Conservation (phyloP, 495 filamentous ascomycete species). For the Talaromyces borbonicus region DNA sequence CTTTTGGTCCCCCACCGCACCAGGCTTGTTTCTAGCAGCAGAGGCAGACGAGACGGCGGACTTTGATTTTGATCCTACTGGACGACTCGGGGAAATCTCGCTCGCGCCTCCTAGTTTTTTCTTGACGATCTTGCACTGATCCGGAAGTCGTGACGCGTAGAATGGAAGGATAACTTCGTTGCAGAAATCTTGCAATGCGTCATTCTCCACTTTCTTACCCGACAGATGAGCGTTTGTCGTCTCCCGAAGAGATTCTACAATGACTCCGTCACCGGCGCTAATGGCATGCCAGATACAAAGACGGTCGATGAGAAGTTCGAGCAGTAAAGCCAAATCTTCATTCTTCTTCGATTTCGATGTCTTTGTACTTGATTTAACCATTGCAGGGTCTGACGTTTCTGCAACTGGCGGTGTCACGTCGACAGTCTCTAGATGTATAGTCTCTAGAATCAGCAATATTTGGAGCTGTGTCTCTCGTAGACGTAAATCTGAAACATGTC, state of each 20-base stretch:
- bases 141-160: conserved; percentile 75
- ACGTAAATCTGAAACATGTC: conserved; percentile 54
- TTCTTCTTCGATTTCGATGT: conserved; percentile 40
- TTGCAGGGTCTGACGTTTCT: conserved; percentile 19
- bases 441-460: conserved; percentile 82
- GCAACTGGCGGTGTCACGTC: conserved; percentile 15
- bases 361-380: conserved; percentile 23
- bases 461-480: conserved; percentile 79
- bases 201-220: conserved; percentile 39
- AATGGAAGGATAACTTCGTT: conserved; percentile 90
- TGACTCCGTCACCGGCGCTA: conserved; percentile 37
- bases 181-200: conserved; percentile 69
- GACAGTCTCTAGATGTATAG: conserved; percentile 60
- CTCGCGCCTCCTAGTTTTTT: conserved; percentile 77
- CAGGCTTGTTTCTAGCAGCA: conserved; percentile 32
- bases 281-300: conserved; percentile 96
- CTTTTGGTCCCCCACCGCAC: conserved; percentile 41
- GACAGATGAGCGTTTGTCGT: conserved; percentile 22
- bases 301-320: conserved; percentile 82
- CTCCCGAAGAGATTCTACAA: conserved; percentile 22
- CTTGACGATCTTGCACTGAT: conserved; percentile 67
- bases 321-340: conserved; percentile 49
- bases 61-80: conserved; percentile 9
- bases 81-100: conserved; percentile 51
- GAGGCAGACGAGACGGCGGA: background rate